Percentiles rank a stretch among this genome's conserved stretches.
Conservation (phyloP, 1,139 yeast species). For the Spathaspora sp. region DNA sequence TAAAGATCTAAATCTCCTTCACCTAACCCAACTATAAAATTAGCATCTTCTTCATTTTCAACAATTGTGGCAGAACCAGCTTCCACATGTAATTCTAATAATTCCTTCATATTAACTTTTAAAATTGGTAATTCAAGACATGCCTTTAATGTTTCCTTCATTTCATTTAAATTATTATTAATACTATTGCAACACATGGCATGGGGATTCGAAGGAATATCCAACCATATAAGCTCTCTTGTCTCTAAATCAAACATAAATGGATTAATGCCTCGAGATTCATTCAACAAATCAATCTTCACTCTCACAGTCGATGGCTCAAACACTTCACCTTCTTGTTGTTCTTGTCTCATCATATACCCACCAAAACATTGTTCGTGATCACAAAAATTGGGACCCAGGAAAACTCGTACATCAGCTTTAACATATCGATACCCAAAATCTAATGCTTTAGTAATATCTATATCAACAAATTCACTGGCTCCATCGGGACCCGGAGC, state of each 20-base stretch:
- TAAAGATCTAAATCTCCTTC: constrained; percentile 13
- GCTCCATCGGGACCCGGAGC: constrained; percentile 14
- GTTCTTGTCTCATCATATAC: constrained; percentile 9
- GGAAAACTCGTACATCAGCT: constrained; percentile 11
- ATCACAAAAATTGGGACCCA: constrained; percentile 6
- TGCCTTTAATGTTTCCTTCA: constrained; percentile 8
- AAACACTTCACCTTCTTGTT: constrained; percentile 9
- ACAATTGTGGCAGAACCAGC: constrained; percentile 10
- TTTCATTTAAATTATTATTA: background rate
- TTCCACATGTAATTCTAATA: constrained; percentile 2
- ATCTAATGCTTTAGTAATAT: constrained; percentile 6
- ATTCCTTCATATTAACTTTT: constrained; percentile 4
- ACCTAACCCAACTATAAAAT: constrained; percentile 12
- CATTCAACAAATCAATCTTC: constrained; percentile 11
- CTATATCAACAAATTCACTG: constrained; percentile 13
- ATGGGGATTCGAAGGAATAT: background rate
- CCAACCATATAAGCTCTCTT: constrained; percentile 12
- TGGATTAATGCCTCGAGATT: background rate
- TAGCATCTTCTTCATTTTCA: constrained; percentile 8
- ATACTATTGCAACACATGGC: constrained; percentile 4
- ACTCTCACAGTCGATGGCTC: constrained; percentile 12
- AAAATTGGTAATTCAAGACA: constrained; percentile 5
- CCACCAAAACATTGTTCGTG: constrained; percentile 14
- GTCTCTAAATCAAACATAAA: constrained; percentile 12
- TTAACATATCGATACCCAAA: constrained; percentile 10